Conservation (phyloP, 1,284 basidiomycete species). For the Tilletia caries region DNA sequence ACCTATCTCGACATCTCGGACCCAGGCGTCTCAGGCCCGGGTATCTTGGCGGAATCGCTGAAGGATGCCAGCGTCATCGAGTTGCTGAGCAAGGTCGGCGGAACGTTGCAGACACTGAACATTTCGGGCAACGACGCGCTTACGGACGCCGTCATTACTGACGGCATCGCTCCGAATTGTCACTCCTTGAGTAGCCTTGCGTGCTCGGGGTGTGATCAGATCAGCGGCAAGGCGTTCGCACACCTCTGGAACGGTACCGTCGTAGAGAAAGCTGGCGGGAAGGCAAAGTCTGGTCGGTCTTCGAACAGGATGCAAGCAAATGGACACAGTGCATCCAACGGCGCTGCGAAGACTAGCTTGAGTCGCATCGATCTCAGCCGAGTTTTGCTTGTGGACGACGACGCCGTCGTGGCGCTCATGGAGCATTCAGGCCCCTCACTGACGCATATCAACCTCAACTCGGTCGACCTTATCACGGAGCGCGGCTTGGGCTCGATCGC, state of each 20-base stretch:
- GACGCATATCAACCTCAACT: slow-evolving; percentile 69
- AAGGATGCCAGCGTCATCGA: slow-evolving; percentile 64
- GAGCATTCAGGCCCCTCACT: slow-evolving; percentile 68
- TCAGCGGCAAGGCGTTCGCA: slow-evolving; percentile 53
- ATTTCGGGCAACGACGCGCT: slow-evolving; percentile 66
- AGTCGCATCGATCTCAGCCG: slow-evolving; percentile 46
- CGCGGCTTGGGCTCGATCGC: slow-evolving; percentile 58
- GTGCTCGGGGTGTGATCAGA: slow-evolving; percentile 63
- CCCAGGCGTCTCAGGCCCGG: slow-evolving; percentile 56
- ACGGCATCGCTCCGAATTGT: slow-evolving; percentile 65
- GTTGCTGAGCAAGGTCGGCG: slow-evolving; percentile 62
- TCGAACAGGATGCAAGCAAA: background rate
- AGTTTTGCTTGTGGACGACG: slow-evolving; percentile 59
- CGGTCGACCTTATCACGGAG: slow-evolving; percentile 67
- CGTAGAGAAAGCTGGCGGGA: background rate
- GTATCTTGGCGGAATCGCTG: slow-evolving; percentile 55
- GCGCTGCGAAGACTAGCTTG: slow-evolving; percentile 17
- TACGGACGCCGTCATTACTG: slow-evolving; percentile 62
- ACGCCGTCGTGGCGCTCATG: slow-evolving; percentile 66
- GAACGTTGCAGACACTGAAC: slow-evolving; percentile 60
- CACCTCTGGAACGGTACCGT: slow-evolving; percentile 24
- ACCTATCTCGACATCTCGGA: slow-evolving; percentile 65
- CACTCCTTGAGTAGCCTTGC: slow-evolving; percentile 62
- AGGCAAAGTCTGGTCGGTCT: background rate
- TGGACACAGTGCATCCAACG: slow-evolving; percentile 45